phyloP scores from a whole-genome alignment of 352 stramenopile species.

The Phytophthora boehmeriae region DNA sequence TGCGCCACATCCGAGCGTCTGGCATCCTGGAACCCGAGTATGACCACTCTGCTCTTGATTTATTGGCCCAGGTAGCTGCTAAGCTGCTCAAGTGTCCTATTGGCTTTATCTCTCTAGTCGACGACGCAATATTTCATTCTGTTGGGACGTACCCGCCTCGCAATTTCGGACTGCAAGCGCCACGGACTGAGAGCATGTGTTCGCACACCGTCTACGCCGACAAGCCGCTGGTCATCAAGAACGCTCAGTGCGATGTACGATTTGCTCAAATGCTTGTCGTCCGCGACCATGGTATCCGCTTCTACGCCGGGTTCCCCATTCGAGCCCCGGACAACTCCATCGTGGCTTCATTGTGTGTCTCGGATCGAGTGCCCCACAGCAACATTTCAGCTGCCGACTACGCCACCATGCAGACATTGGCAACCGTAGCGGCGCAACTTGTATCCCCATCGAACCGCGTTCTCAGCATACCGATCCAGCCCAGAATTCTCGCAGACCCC shows the following conservation, averaged over 20 bases:
- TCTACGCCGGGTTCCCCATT: conserved; percentile 65
- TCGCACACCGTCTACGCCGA: conserved; percentile 58
- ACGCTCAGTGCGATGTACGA: conserved; percentile 55
- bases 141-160: conserved; percentile 39
- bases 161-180: conserved; percentile 20
- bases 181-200: conserved; percentile 54
- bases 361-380: conserved; percentile 40
- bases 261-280: conserved; percentile 56
- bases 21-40: conserved; percentile 43
- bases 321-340: conserved; percentile 44
- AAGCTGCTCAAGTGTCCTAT: conserved; percentile 50
- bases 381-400: conserved; percentile 68
- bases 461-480: conserved; percentile 23
- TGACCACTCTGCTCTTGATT: conserved; percentile 47
- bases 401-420: conserved; percentile 62
- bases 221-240: conserved; percentile 56
- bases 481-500: conserved; percentile 18
- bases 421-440: conserved; percentile 39
- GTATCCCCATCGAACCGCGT: conserved; percentile 24
- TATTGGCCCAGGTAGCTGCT: conserved; percentile 50
- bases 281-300: conserved; percentile 43
- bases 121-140: conserved; percentile 41
- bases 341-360: conserved; percentile 56
- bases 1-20: conserved; percentile 43
- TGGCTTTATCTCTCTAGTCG: conserved; percentile 57